Conservation (phyloP, 2,329 filamentous ascomycete genomes). For the Xylariaceae sp. region DNA sequence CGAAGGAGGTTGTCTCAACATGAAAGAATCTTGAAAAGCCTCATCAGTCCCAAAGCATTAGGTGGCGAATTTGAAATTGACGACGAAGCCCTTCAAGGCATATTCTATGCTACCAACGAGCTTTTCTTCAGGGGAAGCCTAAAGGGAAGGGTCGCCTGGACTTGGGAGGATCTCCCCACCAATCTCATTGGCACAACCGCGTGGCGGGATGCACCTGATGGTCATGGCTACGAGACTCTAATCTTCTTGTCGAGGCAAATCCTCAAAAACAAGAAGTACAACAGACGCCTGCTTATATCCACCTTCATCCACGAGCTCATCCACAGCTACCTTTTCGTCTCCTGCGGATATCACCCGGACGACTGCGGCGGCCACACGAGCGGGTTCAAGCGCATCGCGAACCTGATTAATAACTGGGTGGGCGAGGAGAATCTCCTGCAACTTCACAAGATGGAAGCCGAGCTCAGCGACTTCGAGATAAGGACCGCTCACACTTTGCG, state of each 20-base stretch:
- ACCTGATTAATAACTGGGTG: conserved; percentile 58
- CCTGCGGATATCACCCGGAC: conserved; percentile 54
- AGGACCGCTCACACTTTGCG: conserved; percentile 9
- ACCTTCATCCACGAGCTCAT: conserved; percentile 65
- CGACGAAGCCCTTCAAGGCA: conserved; percentile 52
- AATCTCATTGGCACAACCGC: conserved; percentile 61
- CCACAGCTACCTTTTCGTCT: conserved; percentile 62
- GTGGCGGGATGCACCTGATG: conserved; percentile 44
- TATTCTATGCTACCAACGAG: conserved; percentile 58
- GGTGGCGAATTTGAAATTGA: conserved; percentile 51
- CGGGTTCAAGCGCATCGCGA: conserved; percentile 56
- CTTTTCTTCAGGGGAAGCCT: conserved; percentile 59
- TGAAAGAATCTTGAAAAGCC: conserved; percentile 53
- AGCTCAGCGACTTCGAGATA: conserved; percentile 50
- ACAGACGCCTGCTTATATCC: conserved; percentile 57
- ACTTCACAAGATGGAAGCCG: conserved; percentile 58
- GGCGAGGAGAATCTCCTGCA: conserved; percentile 48
- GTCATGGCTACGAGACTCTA: conserved; percentile 56
- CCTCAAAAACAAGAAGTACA: conserved; percentile 52
- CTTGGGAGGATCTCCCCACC: conserved; percentile 56
- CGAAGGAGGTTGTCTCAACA: conserved; percentile 48
- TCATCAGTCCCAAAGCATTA: conserved; percentile 50
- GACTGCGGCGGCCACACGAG: conserved; percentile 56
- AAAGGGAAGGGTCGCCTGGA: conserved; percentile 56
- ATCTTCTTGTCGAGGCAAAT: conserved; percentile 59